Evolutionary conservation across 2,329 filamentous ascomycete genomes (phyloP).

Genomic region (Dactylella cylindrospora): DNA sequence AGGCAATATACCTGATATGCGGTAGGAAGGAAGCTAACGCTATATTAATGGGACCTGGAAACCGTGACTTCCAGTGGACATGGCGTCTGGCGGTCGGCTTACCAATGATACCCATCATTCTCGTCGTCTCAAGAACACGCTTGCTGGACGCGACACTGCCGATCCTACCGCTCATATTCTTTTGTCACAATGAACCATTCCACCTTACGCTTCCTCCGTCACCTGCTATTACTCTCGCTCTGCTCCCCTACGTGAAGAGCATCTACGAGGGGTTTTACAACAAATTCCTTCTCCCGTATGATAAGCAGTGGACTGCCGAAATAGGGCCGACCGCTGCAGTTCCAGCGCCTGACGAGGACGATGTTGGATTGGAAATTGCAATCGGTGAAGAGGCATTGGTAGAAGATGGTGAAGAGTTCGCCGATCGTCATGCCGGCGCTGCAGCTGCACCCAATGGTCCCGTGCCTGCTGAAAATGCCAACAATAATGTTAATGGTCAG

Average conservation of each 20-base stretch:
- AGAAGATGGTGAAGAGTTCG: slow-evolving; percentile 48
- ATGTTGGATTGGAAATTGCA: slow-evolving; percentile 56
- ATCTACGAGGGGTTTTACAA: slow-evolving; percentile 67
- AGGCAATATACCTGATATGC: slow-evolving; percentile 67
- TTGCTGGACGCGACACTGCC: slow-evolving; percentile 66
- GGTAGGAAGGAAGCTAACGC: slow-evolving; percentile 62
- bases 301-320: slow-evolving; percentile 64
- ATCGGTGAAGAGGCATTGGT: slow-evolving; percentile 21
- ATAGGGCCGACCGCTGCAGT: slow-evolving; percentile 61
- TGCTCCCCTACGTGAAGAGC: slow-evolving; percentile 66
- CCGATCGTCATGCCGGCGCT: slow-evolving; percentile 44
- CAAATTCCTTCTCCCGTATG: slow-evolving; percentile 60
- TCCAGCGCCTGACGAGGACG: slow-evolving; percentile 48
- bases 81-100: slow-evolving; percentile 61
- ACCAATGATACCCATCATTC: slow-evolving; percentile 66
- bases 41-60: slow-evolving; percentile 54
- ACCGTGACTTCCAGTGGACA: slow-evolving; percentile 49
- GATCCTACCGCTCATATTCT: slow-evolving; percentile 62
- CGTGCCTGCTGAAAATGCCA: slow-evolving; percentile 36
- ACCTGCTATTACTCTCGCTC: slow-evolving; percentile 65
- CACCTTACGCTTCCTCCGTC: slow-evolving; percentile 64
- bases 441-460: slow-evolving; percentile 10
- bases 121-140: slow-evolving; percentile 68
- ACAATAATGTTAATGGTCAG: slow-evolving; percentile 14
- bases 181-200: slow-evolving; percentile 56